A percentile compares a stretch with the other conserved stretches of the same genome.
phyloP scores from a whole-genome alignment of 352 stramenopile species.

The Achlya hypogyna region DNA sequence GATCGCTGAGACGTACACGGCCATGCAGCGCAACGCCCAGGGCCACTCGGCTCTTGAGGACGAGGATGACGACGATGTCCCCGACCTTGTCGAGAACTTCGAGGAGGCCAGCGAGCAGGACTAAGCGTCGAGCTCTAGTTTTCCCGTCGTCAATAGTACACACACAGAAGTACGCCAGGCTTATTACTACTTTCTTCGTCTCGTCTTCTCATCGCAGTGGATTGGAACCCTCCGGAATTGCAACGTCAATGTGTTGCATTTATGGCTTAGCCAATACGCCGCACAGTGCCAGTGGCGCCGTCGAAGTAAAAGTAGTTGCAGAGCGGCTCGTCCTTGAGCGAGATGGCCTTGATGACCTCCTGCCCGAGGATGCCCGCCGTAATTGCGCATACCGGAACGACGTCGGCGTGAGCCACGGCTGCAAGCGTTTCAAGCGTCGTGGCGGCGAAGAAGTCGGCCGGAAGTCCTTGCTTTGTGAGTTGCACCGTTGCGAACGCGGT shows the following conservation, averaged over 20 bases:
- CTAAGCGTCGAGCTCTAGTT: slow-evolving; percentile 26
- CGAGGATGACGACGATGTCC: slow-evolving; percentile 93
- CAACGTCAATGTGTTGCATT: too few relatives aligned
- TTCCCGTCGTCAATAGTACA: slow-evolving; percentile 19
- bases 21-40: slow-evolving; percentile 68
- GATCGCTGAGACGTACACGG: slow-evolving; percentile 86
- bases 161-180: slow-evolving; percentile 20
- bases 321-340: slow-evolving; percentile 91
- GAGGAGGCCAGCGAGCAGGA: slow-evolving; percentile 92
- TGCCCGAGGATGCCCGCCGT: slow-evolving; percentile 95
- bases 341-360: slow-evolving; percentile 98
- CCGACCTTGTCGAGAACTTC: slow-evolving; percentile 98
- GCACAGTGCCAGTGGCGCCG: slow-evolving; percentile 29
- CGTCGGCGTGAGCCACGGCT: slow-evolving; percentile 35
- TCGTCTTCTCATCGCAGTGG: neutral
- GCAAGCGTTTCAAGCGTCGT: slow-evolving; percentile 38
- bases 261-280: slow-evolving; percentile 5
- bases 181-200: slow-evolving; percentile 2
- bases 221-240: too few relatives aligned
- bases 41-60: slow-evolving; percentile 66
- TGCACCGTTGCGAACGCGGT: slow-evolving; percentile 43
- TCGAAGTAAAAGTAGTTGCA: slow-evolving; percentile 96
- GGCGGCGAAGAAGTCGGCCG: slow-evolving; percentile 44
- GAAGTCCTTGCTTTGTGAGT: slow-evolving; percentile 48
- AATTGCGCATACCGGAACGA: slow-evolving; percentile 92